Evolutionary conservation across 345 rosid genomes (phyloP), one percentile per base, ranked within the genome.

Genomic region (Theobroma cacao): DNA sequence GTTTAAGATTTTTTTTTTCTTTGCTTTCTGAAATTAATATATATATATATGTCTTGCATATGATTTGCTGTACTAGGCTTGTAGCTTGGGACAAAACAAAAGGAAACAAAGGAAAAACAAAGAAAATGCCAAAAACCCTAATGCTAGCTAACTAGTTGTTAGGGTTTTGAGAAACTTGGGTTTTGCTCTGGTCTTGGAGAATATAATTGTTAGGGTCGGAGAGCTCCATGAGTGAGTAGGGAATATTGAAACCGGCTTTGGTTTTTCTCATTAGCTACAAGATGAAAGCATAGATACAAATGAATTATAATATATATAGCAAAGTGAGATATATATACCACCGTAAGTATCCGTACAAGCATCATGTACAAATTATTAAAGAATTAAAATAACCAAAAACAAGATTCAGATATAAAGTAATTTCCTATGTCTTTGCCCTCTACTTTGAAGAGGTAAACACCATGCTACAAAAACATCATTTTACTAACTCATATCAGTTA

Each of bases 261-360:
- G 33, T 45, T 22, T 68, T 45, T 38, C n/a, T n/a, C 4, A 56
- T 55, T 45, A 30, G 56, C 68, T 53, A 81, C 3, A 68, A 62
- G 76, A 59, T 48, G 72, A 78, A 53, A 75, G 73, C 72, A 68
- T 50, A 28, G 12, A 62, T 77, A 82, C 77, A 53, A 75, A 78
- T 3, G 63, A 43, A 26, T 52, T 41, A 18, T 38, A 53, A 55
- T 24, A 61, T 0, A 24, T 36, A 14, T 15, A 47, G 18, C 18
- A 3, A 62, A 81, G 74, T 71, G 77, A 80, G 77, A 62, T 76
- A 58, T 40, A 58, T 26, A 24, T 58, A 58, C 28, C 15, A 3
- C 6, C 14, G 24, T 38, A 2, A 67, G 50, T 8, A 5, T 36
- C 50, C 17, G 63, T 55, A 74, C 38, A n/a, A n/a, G n/a, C n/a